Evolutionary conservation across 257 asterid species (phyloP).

Genomic region (Cinchona pubescens): DNA sequence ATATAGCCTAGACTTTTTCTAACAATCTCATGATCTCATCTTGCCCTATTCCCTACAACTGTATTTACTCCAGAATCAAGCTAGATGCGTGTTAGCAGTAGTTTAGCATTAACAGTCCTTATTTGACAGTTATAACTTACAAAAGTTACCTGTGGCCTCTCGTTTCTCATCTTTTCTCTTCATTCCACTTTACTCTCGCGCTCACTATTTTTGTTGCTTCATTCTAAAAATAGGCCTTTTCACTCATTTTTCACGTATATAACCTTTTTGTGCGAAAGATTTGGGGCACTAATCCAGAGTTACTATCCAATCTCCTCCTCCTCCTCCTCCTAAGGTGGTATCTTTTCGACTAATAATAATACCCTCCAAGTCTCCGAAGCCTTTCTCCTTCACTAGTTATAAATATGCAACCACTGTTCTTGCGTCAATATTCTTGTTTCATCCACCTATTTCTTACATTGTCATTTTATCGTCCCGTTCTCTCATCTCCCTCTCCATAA

Average conservation of each 20-base stretch:
- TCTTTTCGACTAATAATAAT: slow-evolving; percentile 20
- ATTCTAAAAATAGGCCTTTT: slow-evolving; percentile 9
- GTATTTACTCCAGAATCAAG: too few relatives aligned
- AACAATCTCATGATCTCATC: background rate
- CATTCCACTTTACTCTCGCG: slow-evolving; percentile 18
- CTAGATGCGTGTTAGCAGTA: background rate
- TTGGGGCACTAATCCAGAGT: slow-evolving; percentile 7
- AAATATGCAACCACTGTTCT: slow-evolving; percentile 34
- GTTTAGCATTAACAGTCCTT: background rate
- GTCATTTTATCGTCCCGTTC: background rate
- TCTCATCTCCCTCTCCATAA: slow-evolving; percentile 7
- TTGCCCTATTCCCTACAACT: slow-evolving; percentile 1
- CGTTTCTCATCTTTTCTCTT: background rate
- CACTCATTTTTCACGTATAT: slow-evolving; percentile 5
- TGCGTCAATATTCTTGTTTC: slow-evolving; percentile 29
- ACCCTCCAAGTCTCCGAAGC: slow-evolving; percentile 35
- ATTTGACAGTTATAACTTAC: slow-evolving; percentile 1
- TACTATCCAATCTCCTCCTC: background rate
- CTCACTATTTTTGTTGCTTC: slow-evolving; percentile 7
- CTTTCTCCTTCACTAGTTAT: slow-evolving; percentile 36
- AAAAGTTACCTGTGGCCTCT: background rate
- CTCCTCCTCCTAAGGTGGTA: slow-evolving; percentile 13
- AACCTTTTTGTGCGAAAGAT: slow-evolving; percentile 4
- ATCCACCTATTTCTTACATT: slow-evolving; percentile 3
- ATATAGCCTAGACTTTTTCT: too few relatives aligned